Conservation (phyloP, 352 stramenopile species). For the Pilasporangium apinafurcum region DNA sequence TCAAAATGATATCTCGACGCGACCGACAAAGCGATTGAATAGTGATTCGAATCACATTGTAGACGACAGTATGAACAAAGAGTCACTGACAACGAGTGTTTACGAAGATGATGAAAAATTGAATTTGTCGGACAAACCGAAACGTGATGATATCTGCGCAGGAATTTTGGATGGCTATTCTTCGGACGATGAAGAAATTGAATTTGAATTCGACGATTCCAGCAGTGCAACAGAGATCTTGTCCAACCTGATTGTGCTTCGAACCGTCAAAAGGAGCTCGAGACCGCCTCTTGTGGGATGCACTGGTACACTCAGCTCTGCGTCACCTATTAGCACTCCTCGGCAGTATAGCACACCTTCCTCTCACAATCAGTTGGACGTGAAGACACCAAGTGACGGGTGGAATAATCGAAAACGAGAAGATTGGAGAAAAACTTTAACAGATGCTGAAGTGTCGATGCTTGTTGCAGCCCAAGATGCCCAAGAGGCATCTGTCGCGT, state of each 20-base stretch:
- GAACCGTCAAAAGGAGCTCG: conserved; percentile 57
- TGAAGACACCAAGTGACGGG: neutral
- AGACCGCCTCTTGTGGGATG: conserved; percentile 23
- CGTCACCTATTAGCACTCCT: conserved; percentile 22
- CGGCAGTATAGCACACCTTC: no score
- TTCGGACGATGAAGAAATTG: conserved; percentile 53
- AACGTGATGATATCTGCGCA: conserved; percentile 12
- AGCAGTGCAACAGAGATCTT: conserved; percentile 74
- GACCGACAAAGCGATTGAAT: conserved; percentile 27
- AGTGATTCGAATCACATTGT: conserved; percentile 1
- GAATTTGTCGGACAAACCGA: no score
- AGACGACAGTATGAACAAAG: no score
- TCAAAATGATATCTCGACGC: conserved; percentile 17
- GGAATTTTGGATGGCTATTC: conserved; percentile 27
- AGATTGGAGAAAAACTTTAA: conserved; percentile 13
- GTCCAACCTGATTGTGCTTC: conserved; percentile 70
- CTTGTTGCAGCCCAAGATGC: conserved; percentile 49
- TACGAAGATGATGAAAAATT: conserved; percentile 3
- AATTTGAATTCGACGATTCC: conserved; percentile 60
- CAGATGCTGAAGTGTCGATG: conserved; percentile 41
- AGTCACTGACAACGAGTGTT: no score
- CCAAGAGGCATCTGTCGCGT: conserved; percentile 61
- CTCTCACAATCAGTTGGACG: neutral
- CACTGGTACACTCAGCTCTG: conserved; percentile 32
- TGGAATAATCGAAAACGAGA: conserved; percentile 2